Conservation (phyloP, 495 filamentous ascomycete genomes). For the Daldinia childiae region DNA sequence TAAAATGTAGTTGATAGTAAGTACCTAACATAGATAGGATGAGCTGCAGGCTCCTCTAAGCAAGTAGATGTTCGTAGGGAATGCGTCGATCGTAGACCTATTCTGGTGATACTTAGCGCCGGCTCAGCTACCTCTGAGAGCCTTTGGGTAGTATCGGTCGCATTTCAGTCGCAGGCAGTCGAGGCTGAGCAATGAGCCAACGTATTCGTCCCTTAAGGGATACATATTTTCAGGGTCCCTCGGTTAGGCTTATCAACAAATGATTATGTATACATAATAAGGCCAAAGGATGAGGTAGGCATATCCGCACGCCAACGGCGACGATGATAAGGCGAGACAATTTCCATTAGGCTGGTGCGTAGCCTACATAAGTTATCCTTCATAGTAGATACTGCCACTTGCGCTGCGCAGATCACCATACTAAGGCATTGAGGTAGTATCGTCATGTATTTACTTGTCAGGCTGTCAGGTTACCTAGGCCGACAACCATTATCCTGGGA, state of each 20-base stretch:
- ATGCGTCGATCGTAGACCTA: neutral
- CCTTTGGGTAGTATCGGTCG: conserved; percentile 28
- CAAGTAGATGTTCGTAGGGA: neutral
- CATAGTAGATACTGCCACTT: neutral
- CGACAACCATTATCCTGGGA: neutral
- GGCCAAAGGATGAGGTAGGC: neutral
- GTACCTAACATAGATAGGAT: neutral
- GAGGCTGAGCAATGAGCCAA: conserved; percentile 27
- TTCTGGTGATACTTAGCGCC: conserved; percentile 14
- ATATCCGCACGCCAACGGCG: neutral
- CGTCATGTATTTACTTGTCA: neutral
- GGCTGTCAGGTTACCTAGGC: neutral
- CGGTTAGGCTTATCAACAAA: neutral
- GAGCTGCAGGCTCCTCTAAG: neutral
- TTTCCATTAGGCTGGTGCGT: neutral
- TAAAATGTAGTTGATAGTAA: neutral
- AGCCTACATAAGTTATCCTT: neutral
- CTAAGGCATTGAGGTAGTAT: neutral
- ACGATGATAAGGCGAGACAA: neutral
- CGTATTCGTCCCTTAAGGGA: neutral
- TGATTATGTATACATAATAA: neutral
- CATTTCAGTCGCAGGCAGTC: conserved; percentile 5
- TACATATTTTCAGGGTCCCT: neutral
- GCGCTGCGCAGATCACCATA: conserved; percentile 8
- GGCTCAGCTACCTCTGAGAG: conserved; percentile 8